A percentile compares a stretch with the other conserved stretches of the same genome.
Evolutionary conservation across 306 rosid species (phyloP).

Genomic region (Mimosa bimucronata): DNA sequence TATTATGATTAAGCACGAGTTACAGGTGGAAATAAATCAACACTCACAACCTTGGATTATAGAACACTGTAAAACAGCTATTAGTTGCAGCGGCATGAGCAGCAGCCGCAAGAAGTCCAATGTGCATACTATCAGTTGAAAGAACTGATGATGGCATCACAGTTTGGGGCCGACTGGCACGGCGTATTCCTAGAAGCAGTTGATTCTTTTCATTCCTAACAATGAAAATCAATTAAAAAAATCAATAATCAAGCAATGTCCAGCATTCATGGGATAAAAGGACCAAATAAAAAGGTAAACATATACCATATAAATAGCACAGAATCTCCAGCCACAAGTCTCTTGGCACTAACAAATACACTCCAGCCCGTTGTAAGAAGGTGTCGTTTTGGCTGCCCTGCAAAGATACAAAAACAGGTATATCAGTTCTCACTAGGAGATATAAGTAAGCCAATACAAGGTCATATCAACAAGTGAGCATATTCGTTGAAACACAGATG

Average conservation of each 20-base stretch:
- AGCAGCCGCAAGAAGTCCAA: constrained; percentile 97
- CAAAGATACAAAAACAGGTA: constrained; percentile 38
- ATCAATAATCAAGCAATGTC: constrained; percentile 16
- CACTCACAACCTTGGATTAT: constrained; percentile 77
- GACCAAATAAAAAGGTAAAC: constrained; percentile 8
- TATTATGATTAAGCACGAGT: constrained; percentile 17
- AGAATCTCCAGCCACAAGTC: constrained; percentile 93
- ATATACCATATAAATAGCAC: constrained; percentile 90
- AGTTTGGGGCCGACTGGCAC: constrained; percentile 85
- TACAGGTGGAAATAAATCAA: constrained; percentile 23
- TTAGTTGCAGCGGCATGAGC: constrained; percentile 95
- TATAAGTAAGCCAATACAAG: neutral
- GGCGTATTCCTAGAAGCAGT: constrained; percentile 88
- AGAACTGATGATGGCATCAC: constrained; percentile 93
- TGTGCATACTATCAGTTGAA: constrained; percentile 96
- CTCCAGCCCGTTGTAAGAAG: constrained; percentile 98
- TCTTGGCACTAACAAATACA: constrained; percentile 94
- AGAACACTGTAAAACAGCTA: constrained; percentile 90
- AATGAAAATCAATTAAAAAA: constrained; percentile 27
- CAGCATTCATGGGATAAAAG: constrained; percentile 13
- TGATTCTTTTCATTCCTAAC: constrained; percentile 93
- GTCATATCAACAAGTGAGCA: constrained; percentile 5
- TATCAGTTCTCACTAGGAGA: constrained; percentile 31
- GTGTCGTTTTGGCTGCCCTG: constrained; percentile 98
- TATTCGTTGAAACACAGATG: constrained; percentile 9